A percentile compares a stretch with the other conserved stretches of the same genome.
These are phyloP conservation scores for Claviceps capensis DNA, from an alignment of 2,329 filamentous ascomycete species.

Conservation along the genomic window DNA sequence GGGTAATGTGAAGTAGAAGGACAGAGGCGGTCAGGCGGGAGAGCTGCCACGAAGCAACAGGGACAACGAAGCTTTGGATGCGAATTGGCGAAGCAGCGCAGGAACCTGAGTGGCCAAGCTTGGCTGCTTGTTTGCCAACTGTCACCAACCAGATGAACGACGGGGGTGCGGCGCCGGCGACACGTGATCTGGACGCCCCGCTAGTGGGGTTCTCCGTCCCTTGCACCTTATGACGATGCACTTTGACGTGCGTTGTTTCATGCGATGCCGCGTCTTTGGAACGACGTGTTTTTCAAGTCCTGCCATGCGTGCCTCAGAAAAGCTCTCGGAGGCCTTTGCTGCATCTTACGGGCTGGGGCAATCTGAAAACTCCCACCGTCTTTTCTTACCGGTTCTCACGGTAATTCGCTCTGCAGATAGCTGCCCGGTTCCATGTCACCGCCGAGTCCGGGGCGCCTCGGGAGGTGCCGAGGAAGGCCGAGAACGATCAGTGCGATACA, in stretches of 20 bases:
- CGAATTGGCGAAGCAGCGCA: conserved; percentile 1
- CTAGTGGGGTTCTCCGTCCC: neutral
- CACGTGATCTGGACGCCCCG: neutral
- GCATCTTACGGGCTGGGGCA: no score
- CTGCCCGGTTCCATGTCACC: no score
- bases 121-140: conserved; percentile 1
- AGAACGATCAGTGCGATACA: neutral
- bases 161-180: neutral
- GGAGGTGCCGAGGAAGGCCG: no score
- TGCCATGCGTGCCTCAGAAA: no score
- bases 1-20: neutral
- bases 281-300: no score
- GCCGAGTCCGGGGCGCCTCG: no score
- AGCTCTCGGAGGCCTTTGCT: no score
- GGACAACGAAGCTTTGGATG: neutral
- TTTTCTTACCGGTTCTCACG: no score
- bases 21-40: neutral
- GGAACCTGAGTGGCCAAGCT: neutral
- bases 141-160: neutral
- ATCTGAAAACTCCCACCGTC: no score
- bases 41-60: neutral
- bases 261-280: no score
- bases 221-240: neutral
- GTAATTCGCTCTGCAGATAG: no score
- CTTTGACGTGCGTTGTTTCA: no score